phyloP scores from a whole-genome alignment of 2,329 filamentous ascomycete genomes.

The Pezicula carpinea region DNA sequence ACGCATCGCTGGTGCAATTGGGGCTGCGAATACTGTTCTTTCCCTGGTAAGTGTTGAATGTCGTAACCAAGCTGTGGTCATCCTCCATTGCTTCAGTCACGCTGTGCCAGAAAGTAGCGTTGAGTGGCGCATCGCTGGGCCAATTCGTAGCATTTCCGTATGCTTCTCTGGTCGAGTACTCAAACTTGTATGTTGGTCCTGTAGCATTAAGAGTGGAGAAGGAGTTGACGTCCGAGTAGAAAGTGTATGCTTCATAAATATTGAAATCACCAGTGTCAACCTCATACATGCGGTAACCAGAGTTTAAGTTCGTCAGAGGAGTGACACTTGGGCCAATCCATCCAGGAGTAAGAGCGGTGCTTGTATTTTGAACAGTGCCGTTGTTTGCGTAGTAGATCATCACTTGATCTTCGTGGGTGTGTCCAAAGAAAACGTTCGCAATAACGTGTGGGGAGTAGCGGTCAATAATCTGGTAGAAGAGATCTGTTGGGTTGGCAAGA shows the following conservation, averaged over 20 bases:
- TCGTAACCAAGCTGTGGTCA: slow-evolving; percentile 41
- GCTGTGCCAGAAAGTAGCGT: slow-evolving; percentile 54
- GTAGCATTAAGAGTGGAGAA: slow-evolving; percentile 34
- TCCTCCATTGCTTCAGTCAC: slow-evolving; percentile 53
- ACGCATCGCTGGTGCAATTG: slow-evolving; percentile 46
- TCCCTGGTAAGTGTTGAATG: slow-evolving; percentile 47
- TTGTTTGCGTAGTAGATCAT: slow-evolving; percentile 51
- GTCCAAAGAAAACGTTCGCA: slow-evolving; percentile 49
- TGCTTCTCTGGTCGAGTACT: slow-evolving; percentile 46
- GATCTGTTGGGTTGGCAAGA: slow-evolving; percentile 45
- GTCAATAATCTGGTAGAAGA: slow-evolving; percentile 51
- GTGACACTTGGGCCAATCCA: slow-evolving; percentile 50
- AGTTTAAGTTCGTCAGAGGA: slow-evolving; percentile 49
- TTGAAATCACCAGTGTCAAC: slow-evolving; percentile 50
- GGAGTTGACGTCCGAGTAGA: slow-evolving; percentile 44
- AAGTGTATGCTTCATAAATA: slow-evolving; percentile 49
- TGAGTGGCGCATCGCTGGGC: slow-evolving; percentile 44
- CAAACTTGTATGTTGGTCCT: slow-evolving; percentile 43
- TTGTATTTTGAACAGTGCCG: slow-evolving; percentile 36
- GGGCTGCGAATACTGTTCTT: slow-evolving; percentile 46
- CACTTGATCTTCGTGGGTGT: slow-evolving; percentile 50
- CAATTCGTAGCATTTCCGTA: slow-evolving; percentile 41
- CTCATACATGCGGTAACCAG: slow-evolving; percentile 48
- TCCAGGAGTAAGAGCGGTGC: slow-evolving; percentile 41
- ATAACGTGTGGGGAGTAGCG: slow-evolving; percentile 51